Conservation (phyloP, 768 basidiomycete genomes). For the Podaxis carcinomalis region DNA sequence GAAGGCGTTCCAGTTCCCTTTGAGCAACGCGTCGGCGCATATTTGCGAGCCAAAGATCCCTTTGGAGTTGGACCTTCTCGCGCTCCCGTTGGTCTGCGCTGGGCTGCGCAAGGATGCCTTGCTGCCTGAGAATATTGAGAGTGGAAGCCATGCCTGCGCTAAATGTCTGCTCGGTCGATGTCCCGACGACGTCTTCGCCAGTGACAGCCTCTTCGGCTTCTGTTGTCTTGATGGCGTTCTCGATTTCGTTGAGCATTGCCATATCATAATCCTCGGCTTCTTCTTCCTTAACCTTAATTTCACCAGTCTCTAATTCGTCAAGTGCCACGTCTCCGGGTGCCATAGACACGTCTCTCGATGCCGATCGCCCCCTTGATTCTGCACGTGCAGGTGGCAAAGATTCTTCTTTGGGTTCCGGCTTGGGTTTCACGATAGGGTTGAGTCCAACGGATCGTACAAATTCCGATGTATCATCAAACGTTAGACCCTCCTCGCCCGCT, state of each 20-base stretch:
- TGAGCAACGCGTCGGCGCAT: slow-evolving; percentile 71
- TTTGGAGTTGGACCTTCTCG: slow-evolving; percentile 77
- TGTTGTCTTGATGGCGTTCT: slow-evolving; percentile 58
- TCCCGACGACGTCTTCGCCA: slow-evolving; percentile 42
- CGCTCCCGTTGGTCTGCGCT: slow-evolving; percentile 64
- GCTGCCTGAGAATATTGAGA: slow-evolving; percentile 82
- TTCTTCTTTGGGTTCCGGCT: slow-evolving; percentile 42
- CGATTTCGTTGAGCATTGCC: slow-evolving; percentile 76
- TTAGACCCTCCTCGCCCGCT: slow-evolving; percentile 55
- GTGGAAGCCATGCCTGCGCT: slow-evolving; percentile 85
- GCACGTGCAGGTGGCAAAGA: slow-evolving; percentile 4
- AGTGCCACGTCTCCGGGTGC: slow-evolving; percentile 56
- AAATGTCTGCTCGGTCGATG: slow-evolving; percentile 75
- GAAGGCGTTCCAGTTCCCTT: slow-evolving; percentile 75
- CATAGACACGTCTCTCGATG: slow-evolving; percentile 53
- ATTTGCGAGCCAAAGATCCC: slow-evolving; percentile 88
- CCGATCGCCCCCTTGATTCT: slow-evolving; percentile 22
- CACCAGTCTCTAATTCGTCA: slow-evolving; percentile 80
- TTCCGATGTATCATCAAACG: slow-evolving; percentile 95
- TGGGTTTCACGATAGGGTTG: slow-evolving; percentile 47
- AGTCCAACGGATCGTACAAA: slow-evolving; percentile 86
- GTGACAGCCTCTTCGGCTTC: slow-evolving; percentile 44
- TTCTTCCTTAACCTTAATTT: slow-evolving; percentile 76
- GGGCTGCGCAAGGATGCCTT: slow-evolving; percentile 77
- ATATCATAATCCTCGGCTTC: slow-evolving; percentile 66